Evolutionary conservation across 2,329 filamentous ascomycete genomes (phyloP), one percentile per base, ranked within the genome.

Genomic region (Pseudogymnoascus sp.): DNA sequence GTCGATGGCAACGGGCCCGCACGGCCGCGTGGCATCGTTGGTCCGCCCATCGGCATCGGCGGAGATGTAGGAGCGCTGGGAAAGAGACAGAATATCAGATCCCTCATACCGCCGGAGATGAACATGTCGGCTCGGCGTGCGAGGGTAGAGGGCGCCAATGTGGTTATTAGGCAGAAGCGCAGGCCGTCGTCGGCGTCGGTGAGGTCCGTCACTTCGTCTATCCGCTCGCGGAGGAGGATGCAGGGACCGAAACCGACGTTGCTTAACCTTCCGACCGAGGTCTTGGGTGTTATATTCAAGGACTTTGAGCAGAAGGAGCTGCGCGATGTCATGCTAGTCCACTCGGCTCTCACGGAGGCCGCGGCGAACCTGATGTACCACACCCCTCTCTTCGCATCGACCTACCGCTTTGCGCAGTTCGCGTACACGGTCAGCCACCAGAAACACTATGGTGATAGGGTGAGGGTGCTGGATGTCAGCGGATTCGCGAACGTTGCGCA

Each of bases 371-470:
- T 64, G 60, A 53, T 70, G 10, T 70, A 70, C 28, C 35, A 37
- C 7, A n/a, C 50, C 2, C 68, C 69, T 0, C 6, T 61, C 11
- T 70, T 70, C 50, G 64, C 63, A 8, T 66, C 65, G 11, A 69
- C 69, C 11, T 70, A 70, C 59, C 67, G 68, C 21, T 67, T 67
- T 35, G 68, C 67, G 0, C 69, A 70, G 63, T 70, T 70, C 44
- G 60, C 63, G n/a, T 62, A 63, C 18, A 66, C 63, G 2, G 64
- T 69, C 7, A 59, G 63, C 10, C 63, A 67, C 35, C 66, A 66
- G 8, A 60, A 42, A 7, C 56, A 62, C 21, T 67, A 67, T 59
- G 67, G 66, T 4, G 23, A 38, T 14, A 40, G 67, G 40, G 69
- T 70, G 3, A 66, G 63, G 5, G 60, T 44, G 11, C 60, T 70